These are phyloP conservation scores for Boletus barrowsii DNA, from an alignment of 768 basidiomycete genomes.

Conservation along the genomic window DNA sequence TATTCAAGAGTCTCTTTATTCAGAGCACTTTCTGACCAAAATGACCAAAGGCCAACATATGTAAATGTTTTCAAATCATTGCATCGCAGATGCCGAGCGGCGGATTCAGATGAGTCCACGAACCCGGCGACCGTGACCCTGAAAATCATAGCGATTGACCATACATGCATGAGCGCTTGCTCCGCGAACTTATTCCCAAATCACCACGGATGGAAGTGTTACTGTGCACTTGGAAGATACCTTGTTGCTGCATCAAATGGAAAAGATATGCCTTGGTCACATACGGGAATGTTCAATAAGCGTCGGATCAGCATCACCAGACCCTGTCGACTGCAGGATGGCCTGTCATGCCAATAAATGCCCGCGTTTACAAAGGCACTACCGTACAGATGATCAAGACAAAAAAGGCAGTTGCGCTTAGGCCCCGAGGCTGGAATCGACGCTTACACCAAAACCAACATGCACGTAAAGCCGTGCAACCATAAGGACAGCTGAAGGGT, in stretches of 20 bases:
- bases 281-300: background rate
- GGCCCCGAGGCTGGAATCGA: background rate
- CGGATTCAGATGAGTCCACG: background rate
- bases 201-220: background rate
- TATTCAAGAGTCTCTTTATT: conserved; percentile 9
- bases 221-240: background rate
- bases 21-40: background rate
- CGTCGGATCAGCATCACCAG: background rate
- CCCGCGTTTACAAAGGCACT: background rate
- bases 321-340: no score
- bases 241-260: background rate
- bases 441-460: background rate
- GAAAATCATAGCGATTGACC: background rate
- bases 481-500: background rate
- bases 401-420: background rate
- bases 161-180: background rate
- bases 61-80: background rate
- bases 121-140: background rate
- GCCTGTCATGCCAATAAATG: no score
- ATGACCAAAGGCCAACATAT: background rate
- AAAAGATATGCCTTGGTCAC: background rate
- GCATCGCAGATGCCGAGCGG: background rate
- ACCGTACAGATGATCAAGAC: background rate
- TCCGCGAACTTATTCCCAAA: background rate
- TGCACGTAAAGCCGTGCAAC: background rate